Evolutionary conservation across 2,329 filamentous ascomycete species (phyloP).

Genomic region (Chrysoporthe puriensis): DNA sequence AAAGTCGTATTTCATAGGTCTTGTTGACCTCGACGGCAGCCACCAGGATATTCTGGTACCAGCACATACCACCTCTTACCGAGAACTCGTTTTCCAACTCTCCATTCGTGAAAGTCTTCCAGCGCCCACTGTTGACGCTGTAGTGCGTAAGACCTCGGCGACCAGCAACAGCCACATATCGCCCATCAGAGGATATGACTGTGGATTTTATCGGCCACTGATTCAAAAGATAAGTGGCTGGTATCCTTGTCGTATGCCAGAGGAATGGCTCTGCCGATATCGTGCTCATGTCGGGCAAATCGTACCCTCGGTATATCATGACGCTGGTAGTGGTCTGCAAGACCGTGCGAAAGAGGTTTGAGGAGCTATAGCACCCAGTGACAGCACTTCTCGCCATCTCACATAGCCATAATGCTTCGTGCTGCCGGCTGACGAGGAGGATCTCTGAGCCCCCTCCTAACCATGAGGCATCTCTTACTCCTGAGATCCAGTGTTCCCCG

Average conservation of each 20-base stretch:
- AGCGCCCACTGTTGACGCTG: conserved; percentile 89
- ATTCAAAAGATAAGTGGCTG: conserved; percentile 79
- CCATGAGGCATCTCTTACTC: conserved; percentile 80
- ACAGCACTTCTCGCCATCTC: conserved; percentile 96
- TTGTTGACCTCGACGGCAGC: conserved; percentile 87
- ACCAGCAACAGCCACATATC: conserved; percentile 96
- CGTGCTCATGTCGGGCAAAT: conserved; percentile 85
- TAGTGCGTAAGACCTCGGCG: conserved; percentile 91
- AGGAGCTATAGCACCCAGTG: conserved; percentile 86
- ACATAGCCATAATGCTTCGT: conserved; percentile 81
- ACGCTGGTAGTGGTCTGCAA: conserved; percentile 86
- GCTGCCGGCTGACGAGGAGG: conserved; percentile 69
- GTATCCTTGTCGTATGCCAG: conserved; percentile 93
- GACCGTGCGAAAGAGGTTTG: conserved; percentile 87
- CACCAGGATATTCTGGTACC: conserved; percentile 94
- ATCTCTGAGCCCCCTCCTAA: conserved; percentile 86
- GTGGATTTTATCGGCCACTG: conserved; percentile 93
- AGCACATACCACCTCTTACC: conserved; percentile 95
- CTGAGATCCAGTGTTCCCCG: conserved; percentile 81
- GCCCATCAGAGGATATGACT: conserved; percentile 86
- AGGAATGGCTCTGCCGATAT: conserved; percentile 90
- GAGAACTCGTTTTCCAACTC: conserved; percentile 87
- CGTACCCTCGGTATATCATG: conserved; percentile 92
- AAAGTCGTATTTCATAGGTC: conserved; percentile 86
- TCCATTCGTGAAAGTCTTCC: conserved; percentile 89